These are phyloP conservation scores for Magnusiomyces magnusii DNA, from an alignment of 1,139 yeast species.

Conservation along the genomic window DNA sequence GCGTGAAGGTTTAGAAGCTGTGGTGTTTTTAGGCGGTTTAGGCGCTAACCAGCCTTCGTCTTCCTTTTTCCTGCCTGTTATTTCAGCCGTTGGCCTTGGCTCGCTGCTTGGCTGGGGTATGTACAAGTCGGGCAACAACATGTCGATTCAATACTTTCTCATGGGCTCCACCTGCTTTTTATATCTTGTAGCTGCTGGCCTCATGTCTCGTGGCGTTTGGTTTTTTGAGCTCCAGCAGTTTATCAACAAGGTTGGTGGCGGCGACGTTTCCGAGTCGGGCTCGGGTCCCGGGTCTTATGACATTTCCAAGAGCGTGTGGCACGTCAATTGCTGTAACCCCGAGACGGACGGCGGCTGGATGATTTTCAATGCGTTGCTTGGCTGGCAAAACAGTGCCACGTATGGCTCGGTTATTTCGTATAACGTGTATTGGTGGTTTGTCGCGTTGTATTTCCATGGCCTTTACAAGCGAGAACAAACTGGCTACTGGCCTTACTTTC, in stretches of 20 bases:
- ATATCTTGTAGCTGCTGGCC: slow-evolving; percentile 80
- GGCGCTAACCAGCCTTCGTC: slow-evolving; percentile 45
- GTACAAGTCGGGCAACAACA: slow-evolving; percentile 59
- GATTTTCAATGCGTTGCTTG: slow-evolving; percentile 76
- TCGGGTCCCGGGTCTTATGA: slow-evolving; percentile 91
- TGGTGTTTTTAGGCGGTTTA: slow-evolving; percentile 84
- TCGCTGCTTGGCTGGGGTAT: slow-evolving; percentile 53
- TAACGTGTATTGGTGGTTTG: slow-evolving; percentile 70
- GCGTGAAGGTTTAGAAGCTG: slow-evolving; percentile 90
- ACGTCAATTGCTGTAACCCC: slow-evolving; percentile 91
- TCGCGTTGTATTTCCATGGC: slow-evolving; percentile 35
- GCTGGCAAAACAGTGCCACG: slow-evolving; percentile 92
- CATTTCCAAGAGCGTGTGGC: slow-evolving; percentile 72
- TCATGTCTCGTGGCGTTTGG: slow-evolving; percentile 89
- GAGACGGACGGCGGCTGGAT: slow-evolving; percentile 88
- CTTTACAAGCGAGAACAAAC: slow-evolving; percentile 8
- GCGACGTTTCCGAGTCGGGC: slow-evolving; percentile 79
- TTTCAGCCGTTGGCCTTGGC: slow-evolving; percentile 73
- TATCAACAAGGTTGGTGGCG: slow-evolving; percentile 61
- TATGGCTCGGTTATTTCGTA: slow-evolving; percentile 79
- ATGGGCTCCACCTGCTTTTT: slow-evolving; percentile 73
- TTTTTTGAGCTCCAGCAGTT: slow-evolving; percentile 61
- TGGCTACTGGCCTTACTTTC: slow-evolving; percentile 10
- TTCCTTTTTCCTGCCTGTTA: slow-evolving; percentile 75
- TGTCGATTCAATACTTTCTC: slow-evolving; percentile 69